A percentile compares a stretch with the other conserved stretches of the same genome.
Evolutionary conservation across 495 filamentous ascomycete species (phyloP).

Genomic region (Poronia punctata): DNA sequence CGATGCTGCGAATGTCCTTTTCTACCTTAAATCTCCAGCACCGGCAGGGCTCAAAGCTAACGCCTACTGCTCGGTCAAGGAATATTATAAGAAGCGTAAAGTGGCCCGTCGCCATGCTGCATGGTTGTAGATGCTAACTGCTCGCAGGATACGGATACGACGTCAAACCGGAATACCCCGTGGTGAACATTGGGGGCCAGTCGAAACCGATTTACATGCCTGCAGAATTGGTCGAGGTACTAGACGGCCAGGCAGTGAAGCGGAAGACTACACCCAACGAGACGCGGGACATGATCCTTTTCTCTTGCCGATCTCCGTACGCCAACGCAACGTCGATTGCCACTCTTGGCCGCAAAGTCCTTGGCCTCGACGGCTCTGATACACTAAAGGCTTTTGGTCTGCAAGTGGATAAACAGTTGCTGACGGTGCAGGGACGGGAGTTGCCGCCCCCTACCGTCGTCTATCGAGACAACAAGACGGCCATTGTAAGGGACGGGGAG

Average conservation of each 20-base stretch:
- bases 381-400: slow-evolving; percentile 45
- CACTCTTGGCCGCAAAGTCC: slow-evolving; percentile 39
- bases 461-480: slow-evolving; percentile 34
- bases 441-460: slow-evolving; percentile 47
- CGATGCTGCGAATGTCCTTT: slow-evolving; percentile 38
- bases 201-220: slow-evolving; percentile 58
- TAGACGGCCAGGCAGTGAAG: slow-evolving; percentile 58
- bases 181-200: slow-evolving; percentile 62
- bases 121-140: slow-evolving; percentile 11
- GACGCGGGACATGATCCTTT: slow-evolving; percentile 56
- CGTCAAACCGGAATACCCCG: slow-evolving; percentile 39
- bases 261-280: slow-evolving; percentile 49
- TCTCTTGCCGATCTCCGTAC: slow-evolving; percentile 59
- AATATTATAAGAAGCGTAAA: slow-evolving; percentile 30
- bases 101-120: neutral
- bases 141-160: slow-evolving; percentile 27
- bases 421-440: slow-evolving; percentile 60
- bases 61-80: slow-evolving; percentile 21
- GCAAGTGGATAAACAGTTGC: slow-evolving; percentile 41
- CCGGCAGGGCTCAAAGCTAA: slow-evolving; percentile 18
- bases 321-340: slow-evolving; percentile 63
- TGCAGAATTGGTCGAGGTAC: slow-evolving; percentile 56
- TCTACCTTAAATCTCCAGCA: slow-evolving; percentile 31
- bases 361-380: slow-evolving; percentile 27
- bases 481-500: slow-evolving; percentile 19